Evolutionary conservation across 192 early-diverging fungal species (phyloP).

Genomic region (Haplosporangium gracile): DNA sequence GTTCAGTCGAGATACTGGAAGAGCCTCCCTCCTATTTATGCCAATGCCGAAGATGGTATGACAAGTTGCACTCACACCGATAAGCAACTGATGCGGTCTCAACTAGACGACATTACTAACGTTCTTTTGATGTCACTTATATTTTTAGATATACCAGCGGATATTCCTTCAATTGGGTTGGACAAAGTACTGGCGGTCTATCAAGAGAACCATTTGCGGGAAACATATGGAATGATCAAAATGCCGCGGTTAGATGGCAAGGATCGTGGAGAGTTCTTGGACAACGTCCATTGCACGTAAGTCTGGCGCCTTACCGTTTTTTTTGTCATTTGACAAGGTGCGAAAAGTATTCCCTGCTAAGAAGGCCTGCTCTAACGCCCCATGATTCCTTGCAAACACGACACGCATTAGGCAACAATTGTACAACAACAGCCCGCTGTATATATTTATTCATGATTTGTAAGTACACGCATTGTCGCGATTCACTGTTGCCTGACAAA

Average conservation of each 20-base stretch:
- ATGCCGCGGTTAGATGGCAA: slow-evolving; percentile 41
- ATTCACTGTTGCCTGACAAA: neutral
- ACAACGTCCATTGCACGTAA: slow-evolving; percentile 59
- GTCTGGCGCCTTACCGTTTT: neutral
- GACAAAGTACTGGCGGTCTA: slow-evolving; percentile 22
- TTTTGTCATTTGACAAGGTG: neutral
- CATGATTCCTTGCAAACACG: neutral
- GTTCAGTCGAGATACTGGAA: slow-evolving; percentile 67
- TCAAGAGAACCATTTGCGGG: slow-evolving; percentile 14
- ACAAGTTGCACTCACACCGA: neutral
- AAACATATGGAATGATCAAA: slow-evolving; percentile 43
- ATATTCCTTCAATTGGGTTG: neutral
- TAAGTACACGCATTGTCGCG: slow-evolving; percentile 19
- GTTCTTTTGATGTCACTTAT: neutral
- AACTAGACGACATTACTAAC: neutral
- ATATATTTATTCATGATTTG: slow-evolving; percentile 61
- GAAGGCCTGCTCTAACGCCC: neutral
- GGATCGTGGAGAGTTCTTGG: slow-evolving; percentile 27
- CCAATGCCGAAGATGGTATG: slow-evolving; percentile 52
- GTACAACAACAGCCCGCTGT: slow-evolving; percentile 37
- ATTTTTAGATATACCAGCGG: slow-evolving; percentile 16
- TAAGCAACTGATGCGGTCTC: neutral
- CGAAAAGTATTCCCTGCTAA: neutral
- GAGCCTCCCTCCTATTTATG: slow-evolving; percentile 47
- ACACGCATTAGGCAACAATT: slow-evolving; percentile 27